These are phyloP conservation scores for Podospora sp. DNA, from an alignment of 495 filamentous ascomycete species.

Conservation along the genomic window DNA sequence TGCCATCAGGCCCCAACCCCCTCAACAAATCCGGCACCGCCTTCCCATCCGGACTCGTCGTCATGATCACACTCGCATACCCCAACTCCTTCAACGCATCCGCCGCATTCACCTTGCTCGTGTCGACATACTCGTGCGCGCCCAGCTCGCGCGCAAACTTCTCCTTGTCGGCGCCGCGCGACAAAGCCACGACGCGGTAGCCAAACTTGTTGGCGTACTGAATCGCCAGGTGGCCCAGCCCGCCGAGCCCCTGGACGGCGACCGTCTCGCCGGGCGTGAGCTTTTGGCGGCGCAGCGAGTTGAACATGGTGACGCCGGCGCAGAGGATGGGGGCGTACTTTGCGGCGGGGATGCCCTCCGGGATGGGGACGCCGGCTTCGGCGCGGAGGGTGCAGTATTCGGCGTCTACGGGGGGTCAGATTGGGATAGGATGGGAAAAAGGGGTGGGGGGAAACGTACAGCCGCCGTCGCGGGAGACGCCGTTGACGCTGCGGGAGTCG, in stretches of 20 bases:
- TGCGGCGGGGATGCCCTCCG: slow-evolving; percentile 57
- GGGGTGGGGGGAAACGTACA: slow-evolving; percentile 15
- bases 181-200: slow-evolving; percentile 65
- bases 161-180: slow-evolving; percentile 58
- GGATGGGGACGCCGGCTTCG: slow-evolving; percentile 68
- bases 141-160: slow-evolving; percentile 63
- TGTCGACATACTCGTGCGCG: slow-evolving; percentile 69
- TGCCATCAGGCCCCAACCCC: slow-evolving; percentile 59
- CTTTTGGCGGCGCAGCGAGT: slow-evolving; percentile 64
- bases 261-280: slow-evolving; percentile 60
- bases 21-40: slow-evolving; percentile 56
- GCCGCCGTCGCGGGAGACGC: slow-evolving; percentile 39
- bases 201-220: slow-evolving; percentile 69
- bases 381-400: slow-evolving; percentile 64
- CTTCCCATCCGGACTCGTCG: slow-evolving; percentile 63
- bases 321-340: slow-evolving; percentile 69
- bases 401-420: slow-evolving; percentile 38
- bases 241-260: slow-evolving; percentile 67
- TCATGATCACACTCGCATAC: slow-evolving; percentile 63
- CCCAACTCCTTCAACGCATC: slow-evolving; percentile 58
- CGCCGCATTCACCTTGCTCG: slow-evolving; percentile 53
- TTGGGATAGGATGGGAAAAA: not conserved
- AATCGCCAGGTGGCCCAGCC: slow-evolving; percentile 67
- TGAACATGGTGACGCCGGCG: slow-evolving; percentile 74
- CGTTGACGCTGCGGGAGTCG: slow-evolving; percentile 53